Conservation (phyloP, 2,329 filamentous ascomycete species). For the Arthrobotrys musiformis region DNA sequence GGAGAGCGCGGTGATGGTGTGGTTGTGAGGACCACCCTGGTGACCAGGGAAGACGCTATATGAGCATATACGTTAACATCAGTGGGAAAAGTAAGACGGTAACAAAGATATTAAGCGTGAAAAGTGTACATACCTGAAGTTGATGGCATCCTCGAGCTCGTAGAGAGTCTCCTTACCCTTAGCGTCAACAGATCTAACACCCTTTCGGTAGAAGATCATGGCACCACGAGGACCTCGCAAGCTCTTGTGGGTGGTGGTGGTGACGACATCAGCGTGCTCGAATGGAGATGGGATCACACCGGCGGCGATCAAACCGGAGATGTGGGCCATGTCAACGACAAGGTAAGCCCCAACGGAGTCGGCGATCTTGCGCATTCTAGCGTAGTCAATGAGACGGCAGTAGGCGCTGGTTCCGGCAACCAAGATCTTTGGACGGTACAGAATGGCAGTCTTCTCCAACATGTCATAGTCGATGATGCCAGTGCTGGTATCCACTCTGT, state of each 20-base stretch:
- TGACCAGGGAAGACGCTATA: constrained; percentile 92
- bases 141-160: constrained; percentile 94
- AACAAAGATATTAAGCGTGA: background rate
- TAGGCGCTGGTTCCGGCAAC: constrained; percentile 97
- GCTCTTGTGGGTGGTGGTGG: constrained; percentile 98
- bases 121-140: constrained; percentile 76
- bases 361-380: constrained; percentile 93
- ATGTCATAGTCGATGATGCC: constrained; percentile 97
- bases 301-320: constrained; percentile 92
- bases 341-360: constrained; percentile 94
- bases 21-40: constrained; percentile 98
- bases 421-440: constrained; percentile 96
- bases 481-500: constrained; percentile 87
- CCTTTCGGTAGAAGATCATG: constrained; percentile 99
- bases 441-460: constrained; percentile 85
- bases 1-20: constrained; percentile 96
- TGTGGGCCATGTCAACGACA: constrained; percentile 97
- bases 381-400: constrained; percentile 97
- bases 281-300: constrained; percentile 95
- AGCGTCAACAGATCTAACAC: constrained; percentile 85
- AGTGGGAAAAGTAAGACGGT: background rate
- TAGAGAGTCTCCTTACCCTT: constrained; percentile 94
- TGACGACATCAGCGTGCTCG: constrained; percentile 91
- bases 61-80: background rate
- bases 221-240: constrained; percentile 95